A percentile compares a stretch with the other conserved stretches of the same genome.
Conservation (phyloP, 2,329 filamentous ascomycete species). For the Diaporthe destruens region DNA sequence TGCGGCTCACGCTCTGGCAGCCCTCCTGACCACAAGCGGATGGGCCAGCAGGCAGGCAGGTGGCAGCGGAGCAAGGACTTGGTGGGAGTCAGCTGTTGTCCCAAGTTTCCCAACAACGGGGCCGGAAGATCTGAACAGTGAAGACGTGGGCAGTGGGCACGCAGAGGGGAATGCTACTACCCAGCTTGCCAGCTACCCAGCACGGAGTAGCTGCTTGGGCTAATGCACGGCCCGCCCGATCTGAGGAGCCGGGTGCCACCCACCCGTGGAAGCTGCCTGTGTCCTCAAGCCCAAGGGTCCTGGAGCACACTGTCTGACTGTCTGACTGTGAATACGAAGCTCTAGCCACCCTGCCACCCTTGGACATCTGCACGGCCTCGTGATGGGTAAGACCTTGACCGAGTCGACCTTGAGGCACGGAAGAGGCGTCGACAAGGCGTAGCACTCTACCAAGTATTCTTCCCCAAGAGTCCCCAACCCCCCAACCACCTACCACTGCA, state of each 20-base stretch:
- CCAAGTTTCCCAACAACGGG: constrained; percentile 20
- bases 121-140: constrained; percentile 20
- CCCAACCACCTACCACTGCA: background rate
- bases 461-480: no score
- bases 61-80: background rate
- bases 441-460: no score
- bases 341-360: constrained; percentile 22
- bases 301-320: constrained; percentile 6
- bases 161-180: background rate
- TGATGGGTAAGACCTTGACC: constrained; percentile 36
- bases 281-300: constrained; percentile 24
- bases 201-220: constrained; percentile 39
- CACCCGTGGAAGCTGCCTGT: constrained; percentile 3
- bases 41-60: background rate
- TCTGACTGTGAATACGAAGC: constrained; percentile 39
- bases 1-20: constrained; percentile 18
- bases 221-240: constrained; percentile 40
- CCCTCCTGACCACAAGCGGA: constrained; percentile 2
- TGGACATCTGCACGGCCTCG: constrained; percentile 21
- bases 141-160: constrained; percentile 17
- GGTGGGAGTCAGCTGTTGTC: background rate
- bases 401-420: background rate
- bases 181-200: no score
- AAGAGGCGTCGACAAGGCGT: constrained; percentile 3
- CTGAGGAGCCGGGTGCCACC: constrained; percentile 20